Base-by-base conservation (phyloP, 192 early-diverging fungal genomes). In the Coemansia sp. region DNA sequence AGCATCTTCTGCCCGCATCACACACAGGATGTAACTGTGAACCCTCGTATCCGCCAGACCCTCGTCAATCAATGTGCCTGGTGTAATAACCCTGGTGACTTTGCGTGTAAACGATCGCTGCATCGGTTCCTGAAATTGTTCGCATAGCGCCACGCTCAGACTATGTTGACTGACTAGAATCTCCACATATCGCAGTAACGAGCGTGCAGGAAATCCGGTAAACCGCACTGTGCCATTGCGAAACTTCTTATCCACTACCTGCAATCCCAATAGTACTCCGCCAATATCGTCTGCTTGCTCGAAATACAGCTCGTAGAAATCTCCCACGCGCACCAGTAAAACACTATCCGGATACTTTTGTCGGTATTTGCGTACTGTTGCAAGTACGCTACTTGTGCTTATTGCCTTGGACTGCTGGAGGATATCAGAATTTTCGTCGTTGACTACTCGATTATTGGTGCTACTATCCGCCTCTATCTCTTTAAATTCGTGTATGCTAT, bases 21-120 rank as follows among this genome's bases (percentile, higher is more conserved):
- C 74, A 24, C 87, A 80, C 28, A 94, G 69, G 5, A 96, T 81
- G 71, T 89, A 96, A 61, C 88, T 92, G 76, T 93, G 89, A 32
- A 90, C 74, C 8, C 73, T 66, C 3, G 85, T 80, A 49, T 83
- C 74, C 22, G 87, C 60, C 80, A 88, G 32, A 54, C 71, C 88
- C 59, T 85, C 82, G 60, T 93, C 91, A 25, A 98, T 86, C 27
- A 94, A 60, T 0, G 94, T 94, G 0, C 94, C 96, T 0, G 93
- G 89, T 0, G 93, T 94, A 49, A 94, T 85, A 50, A 95, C 89
- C 2, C 94, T 71, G 4, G 86, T 86, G 10, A 98, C 86, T 16
- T 74, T 78, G 38, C 96, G 74, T 1, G 84, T 77, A 52, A 93
- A 87, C 26, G 77, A 68, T 7, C 80, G 54, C 28, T 71, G 69